phyloP scores from a whole-genome alignment of 2,329 filamentous ascomycete species.

The Podosphaera fusca region DNA sequence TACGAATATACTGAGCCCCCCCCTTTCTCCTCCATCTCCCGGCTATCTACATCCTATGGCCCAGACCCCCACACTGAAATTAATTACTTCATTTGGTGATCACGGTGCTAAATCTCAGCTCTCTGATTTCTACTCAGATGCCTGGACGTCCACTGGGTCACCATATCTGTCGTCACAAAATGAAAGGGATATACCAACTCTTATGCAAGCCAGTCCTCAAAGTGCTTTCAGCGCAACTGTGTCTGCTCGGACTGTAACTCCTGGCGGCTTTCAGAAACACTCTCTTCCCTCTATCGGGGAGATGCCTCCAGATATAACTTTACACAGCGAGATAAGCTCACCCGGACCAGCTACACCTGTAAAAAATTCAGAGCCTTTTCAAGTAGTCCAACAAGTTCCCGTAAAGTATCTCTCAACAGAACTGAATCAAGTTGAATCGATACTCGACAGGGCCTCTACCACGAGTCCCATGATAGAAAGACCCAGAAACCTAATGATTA shows the following conservation, averaged over 20 bases:
- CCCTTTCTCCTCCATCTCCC: constrained; percentile 48
- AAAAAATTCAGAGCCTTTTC: too few relatives aligned
- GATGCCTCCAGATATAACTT: constrained; percentile 24
- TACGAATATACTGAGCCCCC: constrained; percentile 41
- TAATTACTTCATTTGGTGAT: constrained; percentile 73
- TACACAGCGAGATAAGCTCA: too few relatives aligned
- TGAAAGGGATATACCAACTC: constrained; percentile 39
- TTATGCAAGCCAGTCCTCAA: constrained; percentile 41
- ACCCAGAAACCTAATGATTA: constrained; percentile 17
- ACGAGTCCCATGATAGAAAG: constrained; percentile 40
- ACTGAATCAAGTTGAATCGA: background rate
- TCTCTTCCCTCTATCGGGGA: constrained; percentile 63
- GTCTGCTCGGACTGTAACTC: constrained; percentile 38
- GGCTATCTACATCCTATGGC: constrained; percentile 39
- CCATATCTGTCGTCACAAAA: constrained; percentile 47
- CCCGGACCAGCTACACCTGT: too few relatives aligned
- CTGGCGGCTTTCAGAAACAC: constrained; percentile 34
- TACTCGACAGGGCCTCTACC: constrained; percentile 28
- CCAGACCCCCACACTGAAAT: constrained; percentile 65
- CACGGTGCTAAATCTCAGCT: constrained; percentile 36
- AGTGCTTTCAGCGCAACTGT: constrained; percentile 48
- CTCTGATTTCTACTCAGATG: constrained; percentile 31
- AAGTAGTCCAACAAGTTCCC: too few relatives aligned
- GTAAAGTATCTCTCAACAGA: background rate
- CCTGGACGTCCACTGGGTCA: constrained; percentile 52